Base-by-base conservation (phyloP, 352 stramenopile species). In the Pythium rhizo-oryzae region DNA sequence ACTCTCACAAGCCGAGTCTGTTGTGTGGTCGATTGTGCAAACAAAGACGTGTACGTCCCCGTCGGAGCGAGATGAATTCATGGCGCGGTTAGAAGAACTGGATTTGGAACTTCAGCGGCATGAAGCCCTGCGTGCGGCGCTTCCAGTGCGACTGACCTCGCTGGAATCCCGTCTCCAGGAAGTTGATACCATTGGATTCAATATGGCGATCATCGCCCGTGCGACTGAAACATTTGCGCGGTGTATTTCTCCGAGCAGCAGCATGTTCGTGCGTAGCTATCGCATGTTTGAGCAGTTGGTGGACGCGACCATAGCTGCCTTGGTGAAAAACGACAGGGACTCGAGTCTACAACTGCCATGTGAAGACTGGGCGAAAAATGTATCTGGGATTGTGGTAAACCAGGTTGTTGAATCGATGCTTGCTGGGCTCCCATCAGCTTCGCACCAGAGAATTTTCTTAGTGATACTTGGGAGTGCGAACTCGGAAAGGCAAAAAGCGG, bases 261-360 rank as follows among this genome's bases (percentile, higher is more conserved):
- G 49, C 18, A 25, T 50, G 8, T 30, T 56, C 51, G 18, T 37
- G 7, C 49, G 39, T 13, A 71, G 58, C 50, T 55, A 66, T 41
- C 56, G 65, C 0, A 60, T 58, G 19, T 62, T 56, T 23, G 56
- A 71, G 39, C 65, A 71, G 23, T 25, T 71, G 15, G 1, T 71
- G 5, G 65, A 71, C 8, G 3, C 24, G 33, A 52, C 51, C 3
- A 39, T 60, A 13, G 19, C 21, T 2, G 28, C 35, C 2, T 19
- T 59, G 15, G 21, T 64, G 21, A 53, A 59, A 8, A 44, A 64
- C 16, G 24, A 39, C 11, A 6, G 69, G 33, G 37, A 59, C 33
- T 16, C 49, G 12, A 35, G 24, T 9, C 2, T 39, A 0, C 59
- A 46, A 39, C 9, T 25, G 4, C 9, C 39, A 8, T 11, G 35